These are phyloP conservation scores for Septoria linicola DNA, from an alignment of 2,329 filamentous ascomycete species.

Conservation along the genomic window DNA sequence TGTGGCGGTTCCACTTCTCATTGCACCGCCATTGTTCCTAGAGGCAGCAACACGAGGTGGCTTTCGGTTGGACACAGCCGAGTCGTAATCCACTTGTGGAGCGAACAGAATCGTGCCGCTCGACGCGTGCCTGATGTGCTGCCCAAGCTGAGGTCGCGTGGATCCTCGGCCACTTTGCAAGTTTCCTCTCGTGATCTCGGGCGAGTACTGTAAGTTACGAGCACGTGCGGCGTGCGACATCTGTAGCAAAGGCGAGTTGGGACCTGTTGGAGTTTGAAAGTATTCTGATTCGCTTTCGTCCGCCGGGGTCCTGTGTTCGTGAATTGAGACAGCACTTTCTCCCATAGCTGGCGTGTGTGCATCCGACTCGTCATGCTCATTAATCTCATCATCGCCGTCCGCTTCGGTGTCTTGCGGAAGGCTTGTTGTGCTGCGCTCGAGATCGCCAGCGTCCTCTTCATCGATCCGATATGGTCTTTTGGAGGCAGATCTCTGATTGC, in stretches of 20 bases:
- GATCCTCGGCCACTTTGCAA: neutral
- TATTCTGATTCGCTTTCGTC: slow-evolving; percentile 42
- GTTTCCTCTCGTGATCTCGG: slow-evolving; percentile 32
- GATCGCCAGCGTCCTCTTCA: slow-evolving; percentile 46
- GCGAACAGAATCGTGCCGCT: slow-evolving; percentile 83
- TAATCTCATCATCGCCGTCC: slow-evolving; percentile 87
- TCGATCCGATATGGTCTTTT: slow-evolving; percentile 46
- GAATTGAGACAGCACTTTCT: slow-evolving; percentile 35
- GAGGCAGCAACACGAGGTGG: slow-evolving; percentile 25
- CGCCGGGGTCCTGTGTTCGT: slow-evolving; percentile 30
- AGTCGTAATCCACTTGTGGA: slow-evolving; percentile 48
- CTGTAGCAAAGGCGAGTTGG: slow-evolving; percentile 26
- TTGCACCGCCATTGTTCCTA: slow-evolving; percentile 35
- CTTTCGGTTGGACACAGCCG: slow-evolving; percentile 39
- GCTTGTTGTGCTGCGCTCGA: slow-evolving; percentile 42
- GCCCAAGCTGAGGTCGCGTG: slow-evolving; percentile 32
- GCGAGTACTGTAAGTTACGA: slow-evolving; percentile 28
- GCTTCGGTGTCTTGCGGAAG: slow-evolving; percentile 68
- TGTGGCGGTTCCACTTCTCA: slow-evolving; percentile 35
- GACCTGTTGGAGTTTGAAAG: slow-evolving; percentile 44
- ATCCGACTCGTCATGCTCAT: slow-evolving; percentile 59
- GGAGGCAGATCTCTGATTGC: slow-evolving; percentile 44
- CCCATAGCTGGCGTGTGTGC: slow-evolving; percentile 41
- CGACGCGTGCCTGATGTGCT: slow-evolving; percentile 72
- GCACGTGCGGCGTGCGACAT: slow-evolving; percentile 30